Percentiles rank a stretch among this genome's conserved stretches.
phyloP scores from a whole-genome alignment of 768 basidiomycete genomes.

The Paxillus ammoniavirescens region DNA sequence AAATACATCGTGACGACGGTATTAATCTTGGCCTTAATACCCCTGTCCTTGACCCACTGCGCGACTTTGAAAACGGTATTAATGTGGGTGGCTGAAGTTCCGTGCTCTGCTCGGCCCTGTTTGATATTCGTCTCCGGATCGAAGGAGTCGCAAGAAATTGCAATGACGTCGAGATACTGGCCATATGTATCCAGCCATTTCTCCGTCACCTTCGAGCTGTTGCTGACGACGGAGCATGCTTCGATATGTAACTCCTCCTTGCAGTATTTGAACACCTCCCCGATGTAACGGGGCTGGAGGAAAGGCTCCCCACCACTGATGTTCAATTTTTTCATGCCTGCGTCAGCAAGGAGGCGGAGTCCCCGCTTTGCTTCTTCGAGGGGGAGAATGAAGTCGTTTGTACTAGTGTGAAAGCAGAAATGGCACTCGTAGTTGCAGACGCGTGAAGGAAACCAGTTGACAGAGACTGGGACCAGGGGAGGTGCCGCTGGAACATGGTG shows the following conservation, averaged over 20 bases:
- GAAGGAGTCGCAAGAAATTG: conserved; percentile 42
- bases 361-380: conserved; percentile 36
- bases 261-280: conserved; percentile 37
- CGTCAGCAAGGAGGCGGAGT: conserved; percentile 30
- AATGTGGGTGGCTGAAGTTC: conserved; percentile 30
- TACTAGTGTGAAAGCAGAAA: conserved; percentile 43
- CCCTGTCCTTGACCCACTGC: conserved; percentile 33
- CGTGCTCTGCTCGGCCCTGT: conserved; percentile 34
- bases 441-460: conserved; percentile 28
- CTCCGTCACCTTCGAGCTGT: conserved; percentile 42
- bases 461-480: conserved; percentile 18
- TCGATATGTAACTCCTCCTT: conserved; percentile 37
- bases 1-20: conserved; percentile 30
- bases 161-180: conserved; percentile 39
- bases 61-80: conserved; percentile 34
- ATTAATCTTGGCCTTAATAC: conserved; percentile 40
- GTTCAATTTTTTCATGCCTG: conserved; percentile 37
- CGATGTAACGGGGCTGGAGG: conserved; percentile 36
- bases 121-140: conserved; percentile 34
- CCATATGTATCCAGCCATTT: conserved; percentile 41
- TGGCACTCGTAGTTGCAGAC: conserved; percentile 37
- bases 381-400: conserved; percentile 33
- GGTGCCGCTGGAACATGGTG: not conserved
- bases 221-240: conserved; percentile 34
- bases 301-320: conserved; percentile 40